Conservation (phyloP, 73 alveolate species). For the Tetrahymena borealis region DNA sequence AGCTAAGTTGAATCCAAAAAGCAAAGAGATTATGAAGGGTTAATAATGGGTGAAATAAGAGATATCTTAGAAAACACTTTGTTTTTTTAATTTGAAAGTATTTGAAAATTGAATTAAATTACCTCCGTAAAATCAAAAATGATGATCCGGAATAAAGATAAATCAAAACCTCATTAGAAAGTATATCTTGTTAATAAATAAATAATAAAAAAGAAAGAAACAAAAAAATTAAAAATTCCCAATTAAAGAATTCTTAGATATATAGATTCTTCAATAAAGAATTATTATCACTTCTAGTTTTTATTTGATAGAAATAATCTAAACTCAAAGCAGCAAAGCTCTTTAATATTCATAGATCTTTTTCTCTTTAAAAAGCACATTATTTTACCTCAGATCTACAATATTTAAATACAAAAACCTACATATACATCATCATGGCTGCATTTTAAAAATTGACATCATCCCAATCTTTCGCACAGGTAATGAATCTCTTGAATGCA, state of each 20-base stretch:
- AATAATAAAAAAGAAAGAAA: not conserved
- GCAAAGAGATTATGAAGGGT: not conserved
- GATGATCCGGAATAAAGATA: not conserved
- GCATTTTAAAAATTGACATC: not conserved
- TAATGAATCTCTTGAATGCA: too few species aligned
- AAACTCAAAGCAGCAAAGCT: not conserved
- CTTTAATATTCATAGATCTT: not conserved
- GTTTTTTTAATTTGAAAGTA: not conserved
- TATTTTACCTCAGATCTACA: not conserved
- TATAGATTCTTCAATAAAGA: not conserved
- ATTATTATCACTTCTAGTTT: not conserved
- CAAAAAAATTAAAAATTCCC: not conserved
- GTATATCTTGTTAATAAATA: not conserved
- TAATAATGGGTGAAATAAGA: not conserved
- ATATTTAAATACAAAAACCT: not conserved
- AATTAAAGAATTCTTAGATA: not conserved
- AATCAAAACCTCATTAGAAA: not conserved
- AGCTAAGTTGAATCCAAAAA: not conserved
- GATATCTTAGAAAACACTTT: not conserved
- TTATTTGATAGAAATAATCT: not conserved
- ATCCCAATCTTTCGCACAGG: not conserved
- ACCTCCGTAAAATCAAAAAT: not conserved
- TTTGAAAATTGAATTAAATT: not conserved
- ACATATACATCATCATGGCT: not conserved
- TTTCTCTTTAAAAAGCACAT: not conserved